phyloP scores from a whole-genome alignment of 2,329 filamentous ascomycete genomes.

The Mycosphaerelloides madeirae region DNA sequence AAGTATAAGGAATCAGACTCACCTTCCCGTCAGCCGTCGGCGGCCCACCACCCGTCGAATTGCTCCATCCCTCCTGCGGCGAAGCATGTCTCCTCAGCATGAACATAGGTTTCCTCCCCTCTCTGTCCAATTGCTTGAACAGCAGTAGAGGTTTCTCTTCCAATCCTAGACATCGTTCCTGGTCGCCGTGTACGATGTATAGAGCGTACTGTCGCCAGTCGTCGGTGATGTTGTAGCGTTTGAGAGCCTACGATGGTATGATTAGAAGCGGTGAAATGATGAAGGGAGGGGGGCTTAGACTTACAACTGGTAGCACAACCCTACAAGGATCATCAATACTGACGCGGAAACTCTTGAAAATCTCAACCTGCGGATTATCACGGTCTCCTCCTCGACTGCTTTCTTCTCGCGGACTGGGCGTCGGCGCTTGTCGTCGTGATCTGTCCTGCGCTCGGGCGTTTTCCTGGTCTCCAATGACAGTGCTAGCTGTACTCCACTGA shows the following conservation, averaged over 20 bases:
- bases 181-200: slow-evolving; percentile 98
- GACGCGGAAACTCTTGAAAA: slow-evolving; percentile 98
- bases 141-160: slow-evolving; percentile 92
- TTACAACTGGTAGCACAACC: slow-evolving; percentile 79
- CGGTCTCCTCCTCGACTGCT: slow-evolving; percentile 21
- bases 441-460: slow-evolving; percentile 21
- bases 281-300: slow-evolving; percentile 9
- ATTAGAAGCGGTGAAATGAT: neutral
- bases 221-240: slow-evolving; percentile 97
- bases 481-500: slow-evolving; percentile 25
- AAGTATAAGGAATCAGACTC: neutral
- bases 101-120: slow-evolving; percentile 98
- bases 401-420: slow-evolving; percentile 30
- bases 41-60: slow-evolving; percentile 6
- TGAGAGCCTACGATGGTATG: slow-evolving; percentile 56
- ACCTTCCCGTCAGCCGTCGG: slow-evolving; percentile 13
- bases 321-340: slow-evolving; percentile 97
- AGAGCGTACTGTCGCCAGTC: slow-evolving; percentile 96
- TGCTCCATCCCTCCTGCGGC: slow-evolving; percentile 39
- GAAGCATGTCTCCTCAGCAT: slow-evolving; percentile 71
- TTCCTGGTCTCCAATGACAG: slow-evolving; percentile 14
- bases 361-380: slow-evolving; percentile 65
- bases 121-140: slow-evolving; percentile 95
- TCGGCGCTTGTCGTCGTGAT: slow-evolving; percentile 27
- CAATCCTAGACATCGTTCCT: slow-evolving; percentile 85